A percentile compares a stretch with the other conserved stretches of the same genome.
Conservation (phyloP, 345 rosid genomes). For the Hypericum perforatum region DNA sequence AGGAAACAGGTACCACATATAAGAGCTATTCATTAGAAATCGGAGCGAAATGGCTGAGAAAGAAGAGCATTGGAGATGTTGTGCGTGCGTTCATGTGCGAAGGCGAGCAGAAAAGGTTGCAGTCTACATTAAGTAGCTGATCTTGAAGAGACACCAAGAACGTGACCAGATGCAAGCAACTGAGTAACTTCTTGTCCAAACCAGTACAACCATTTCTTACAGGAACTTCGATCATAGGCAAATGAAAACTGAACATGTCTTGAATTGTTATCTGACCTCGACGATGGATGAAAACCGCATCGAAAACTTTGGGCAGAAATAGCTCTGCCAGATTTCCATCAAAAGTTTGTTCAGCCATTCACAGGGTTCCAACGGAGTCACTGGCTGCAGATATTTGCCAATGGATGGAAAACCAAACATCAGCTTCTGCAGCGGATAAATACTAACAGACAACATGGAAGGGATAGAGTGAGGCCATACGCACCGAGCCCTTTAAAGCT, state of each 20-base stretch:
- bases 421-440: background rate
- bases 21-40: background rate
- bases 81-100: too few species aligned
- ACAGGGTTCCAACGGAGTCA: conserved; percentile 84
- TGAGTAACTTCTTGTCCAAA: too few species aligned
- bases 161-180: background rate
- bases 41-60: background rate
- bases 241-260: background rate
- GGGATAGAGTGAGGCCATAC: conserved; percentile 2
- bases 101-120: too few species aligned
- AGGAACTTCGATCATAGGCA: background rate
- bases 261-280: conserved; percentile 40
- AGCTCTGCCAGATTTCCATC: conserved; percentile 69
- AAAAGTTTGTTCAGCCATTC: conserved; percentile 91
- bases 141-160: background rate
- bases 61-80: too few species aligned
- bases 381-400: conserved; percentile 38
- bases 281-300: conserved; percentile 59
- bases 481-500: conserved; percentile 48
- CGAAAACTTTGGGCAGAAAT: conserved; percentile 61
- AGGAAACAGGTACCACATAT: background rate
- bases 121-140: too few species aligned
- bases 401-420: background rate
- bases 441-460: conserved; percentile 5
- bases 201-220: conserved; percentile 2